Conservation (phyloP, 495 filamentous ascomycete species). For the Filosporella fistucella region DNA sequence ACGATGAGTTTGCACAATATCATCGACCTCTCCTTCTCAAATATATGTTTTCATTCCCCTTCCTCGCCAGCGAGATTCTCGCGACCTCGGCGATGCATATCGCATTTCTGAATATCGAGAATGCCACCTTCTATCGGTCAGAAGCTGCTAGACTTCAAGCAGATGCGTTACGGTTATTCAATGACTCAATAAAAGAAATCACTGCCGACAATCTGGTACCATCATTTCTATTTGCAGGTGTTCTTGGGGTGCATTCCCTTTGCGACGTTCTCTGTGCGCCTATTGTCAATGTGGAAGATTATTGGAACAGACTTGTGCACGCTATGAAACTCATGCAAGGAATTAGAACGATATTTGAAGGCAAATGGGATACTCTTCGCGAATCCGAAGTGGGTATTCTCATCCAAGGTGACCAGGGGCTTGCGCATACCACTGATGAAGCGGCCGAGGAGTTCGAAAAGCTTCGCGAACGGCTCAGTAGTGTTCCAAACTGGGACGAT, state of each 20-base stretch:
- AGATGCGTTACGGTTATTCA: conserved; percentile 33
- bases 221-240: conserved; percentile 41
- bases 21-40: too few relatives aligned
- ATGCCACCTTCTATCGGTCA: conserved; percentile 26
- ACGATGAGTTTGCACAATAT: too few relatives aligned
- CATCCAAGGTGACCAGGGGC: too few relatives aligned
- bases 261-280: conserved; percentile 44
- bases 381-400: too few relatives aligned
- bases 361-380: conserved; percentile 23
- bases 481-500: too few relatives aligned
- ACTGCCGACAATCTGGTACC: conserved; percentile 34
- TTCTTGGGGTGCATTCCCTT: conserved; percentile 40
- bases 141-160: conserved; percentile 37
- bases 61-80: conserved; percentile 39
- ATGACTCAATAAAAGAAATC: conserved; percentile 18
- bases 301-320: conserved; percentile 34
- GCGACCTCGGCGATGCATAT: conserved; percentile 38
- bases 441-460: conserved; percentile 5
- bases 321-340: conserved; percentile 41
- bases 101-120: conserved; percentile 20
- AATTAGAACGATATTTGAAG: conserved; percentile 28
- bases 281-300: too few relatives aligned
- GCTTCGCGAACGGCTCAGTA: too few relatives aligned
- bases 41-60: conserved; percentile 30
- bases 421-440: too few relatives aligned